Base-by-base conservation (phyloP, 2,329 filamentous ascomycete species). In the Epichloe hybrida region DNA sequence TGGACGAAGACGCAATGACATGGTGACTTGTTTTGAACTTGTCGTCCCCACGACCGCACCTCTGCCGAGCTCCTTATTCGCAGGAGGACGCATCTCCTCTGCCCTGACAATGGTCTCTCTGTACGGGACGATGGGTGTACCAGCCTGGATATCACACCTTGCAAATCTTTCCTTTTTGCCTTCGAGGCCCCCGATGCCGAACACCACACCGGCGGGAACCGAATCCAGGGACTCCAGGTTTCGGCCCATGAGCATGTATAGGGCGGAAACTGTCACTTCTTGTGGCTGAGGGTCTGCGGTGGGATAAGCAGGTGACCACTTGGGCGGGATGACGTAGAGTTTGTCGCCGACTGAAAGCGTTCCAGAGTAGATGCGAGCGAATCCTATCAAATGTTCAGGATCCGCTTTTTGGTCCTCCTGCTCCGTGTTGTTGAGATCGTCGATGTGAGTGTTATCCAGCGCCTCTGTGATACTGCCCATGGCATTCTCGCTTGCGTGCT, bases 231-330 rank as follows among this genome's bases (percentile, higher is more conserved):
- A 77, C 62, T 97, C 91, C 4, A 98, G 72, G 52, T 85, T 85
- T 52, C 91, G 79, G 34, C 93, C 93, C 93, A 98, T 98, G 50
- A 98, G 80, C 64, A 98, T 83, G 66, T 98, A 98, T 2, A 98
- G 73, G 2, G 87, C 87, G 15, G 83, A 90, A 48, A 98, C 82
- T 0, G 81, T 91, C 38, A 95, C 83, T 62, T 90, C 89, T 57
- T 86, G 78, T 0, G 90, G 89, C 55, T 83, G 79, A 0, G 89
- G 87, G 15, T 74, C 71, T 15, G 80, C 79, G 55, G 88, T 76
- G 2, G 88, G 86, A 47, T 83, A 75, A 2, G 84, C 84, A 0
- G 93, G 90, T 1, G 87, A 86, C 73, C 93, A 98, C 59, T 97
- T 98, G 0, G 93, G 93, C 0, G 88, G 83, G 5, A 98, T 72